Evolutionary conservation across 1,284 basidiomycete species (phyloP).

Genomic region (Boletus semigastroideus): DNA sequence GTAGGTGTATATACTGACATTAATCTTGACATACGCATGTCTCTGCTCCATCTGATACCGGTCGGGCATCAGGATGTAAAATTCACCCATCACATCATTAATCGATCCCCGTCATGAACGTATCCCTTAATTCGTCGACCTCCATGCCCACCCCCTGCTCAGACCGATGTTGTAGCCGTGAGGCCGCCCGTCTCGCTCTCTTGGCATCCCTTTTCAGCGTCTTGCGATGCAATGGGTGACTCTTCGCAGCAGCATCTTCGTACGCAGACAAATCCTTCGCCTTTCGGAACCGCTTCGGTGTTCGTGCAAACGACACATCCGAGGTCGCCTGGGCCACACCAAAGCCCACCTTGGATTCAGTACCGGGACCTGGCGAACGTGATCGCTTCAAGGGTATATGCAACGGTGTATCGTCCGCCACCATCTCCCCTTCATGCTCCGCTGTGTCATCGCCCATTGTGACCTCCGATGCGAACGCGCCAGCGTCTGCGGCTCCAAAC

Average conservation of each 20-base stretch:
- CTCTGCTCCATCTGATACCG: not conserved
- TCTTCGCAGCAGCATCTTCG: constrained; percentile 39
- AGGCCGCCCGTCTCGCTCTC: constrained; percentile 49
- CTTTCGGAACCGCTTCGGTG: constrained; percentile 59
- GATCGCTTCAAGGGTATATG: constrained; percentile 40
- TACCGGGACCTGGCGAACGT: constrained; percentile 28
- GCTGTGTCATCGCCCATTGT: constrained; percentile 37
- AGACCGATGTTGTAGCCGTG: constrained; percentile 11
- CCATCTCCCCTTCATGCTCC: constrained; percentile 37
- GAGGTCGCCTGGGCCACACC: not conserved
- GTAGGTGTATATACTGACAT: not conserved
- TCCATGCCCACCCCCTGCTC: constrained; percentile 34
- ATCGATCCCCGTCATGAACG: constrained; percentile 43
- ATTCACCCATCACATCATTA: not conserved
- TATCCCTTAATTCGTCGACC: constrained; percentile 44
- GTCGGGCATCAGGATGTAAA: not conserved
- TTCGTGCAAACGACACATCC: constrained; percentile 31
- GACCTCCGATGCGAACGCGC: constrained; percentile 51
- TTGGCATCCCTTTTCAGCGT: constrained; percentile 63
- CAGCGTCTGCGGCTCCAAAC: constrained; percentile 73
- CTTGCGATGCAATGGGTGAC: constrained; percentile 58
- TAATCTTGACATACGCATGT: not conserved
- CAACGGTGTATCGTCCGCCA: constrained; percentile 49
- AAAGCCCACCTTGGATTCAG: not conserved
- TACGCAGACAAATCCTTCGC: constrained; percentile 49